phyloP scores from a whole-genome alignment of 495 filamentous ascomycete genomes.

The Cercophora scortea region DNA sequence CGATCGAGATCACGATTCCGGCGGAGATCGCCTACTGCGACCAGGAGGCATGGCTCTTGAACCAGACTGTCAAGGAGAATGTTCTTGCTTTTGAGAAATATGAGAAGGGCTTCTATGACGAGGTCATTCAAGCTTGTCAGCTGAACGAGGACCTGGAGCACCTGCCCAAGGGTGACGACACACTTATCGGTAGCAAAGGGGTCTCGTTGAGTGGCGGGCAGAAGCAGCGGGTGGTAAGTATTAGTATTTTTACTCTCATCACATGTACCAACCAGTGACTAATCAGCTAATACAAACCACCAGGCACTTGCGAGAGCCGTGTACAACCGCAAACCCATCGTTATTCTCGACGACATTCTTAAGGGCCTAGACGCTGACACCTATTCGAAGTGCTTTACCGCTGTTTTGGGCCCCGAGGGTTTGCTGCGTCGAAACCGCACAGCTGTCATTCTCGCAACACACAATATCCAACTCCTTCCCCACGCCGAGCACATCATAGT shows the following conservation, averaged over 20 bases:
- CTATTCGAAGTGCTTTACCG: conserved; percentile 24
- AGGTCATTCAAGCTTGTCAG: conserved; percentile 53
- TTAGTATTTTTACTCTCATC: too few species aligned
- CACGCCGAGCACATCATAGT: conserved; percentile 39
- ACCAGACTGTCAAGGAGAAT: conserved; percentile 42
- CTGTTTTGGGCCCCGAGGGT: conserved; percentile 45
- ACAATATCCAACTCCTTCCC: conserved; percentile 30
- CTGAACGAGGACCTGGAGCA: conserved; percentile 51
- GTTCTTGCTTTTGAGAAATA: conserved; percentile 41
- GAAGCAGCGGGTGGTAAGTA: conserved; percentile 45
- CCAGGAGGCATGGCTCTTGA: conserved; percentile 47
- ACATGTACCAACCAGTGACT: too few species aligned
- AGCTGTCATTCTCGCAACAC: conserved; percentile 44
- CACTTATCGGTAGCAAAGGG: conserved; percentile 55
- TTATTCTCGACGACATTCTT: conserved; percentile 19
- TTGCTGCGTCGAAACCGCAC: conserved; percentile 41
- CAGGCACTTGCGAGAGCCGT: conserved; percentile 18
- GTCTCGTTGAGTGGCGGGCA: conserved; percentile 59
- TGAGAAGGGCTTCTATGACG: conserved; percentile 34
- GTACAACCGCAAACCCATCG: conserved; percentile 11
- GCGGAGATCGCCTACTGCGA: conserved; percentile 30
- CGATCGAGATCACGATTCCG: conserved; percentile 13
- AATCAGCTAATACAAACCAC: background rate
- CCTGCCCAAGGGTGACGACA: conserved; percentile 55
- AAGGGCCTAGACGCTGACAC: conserved; percentile 49